Percentiles rank a stretch among this genome's conserved stretches.
These are phyloP conservation scores for Penicillium rolfsii DNA, from an alignment of 2,329 filamentous ascomycete species.

Conservation along the genomic window DNA sequence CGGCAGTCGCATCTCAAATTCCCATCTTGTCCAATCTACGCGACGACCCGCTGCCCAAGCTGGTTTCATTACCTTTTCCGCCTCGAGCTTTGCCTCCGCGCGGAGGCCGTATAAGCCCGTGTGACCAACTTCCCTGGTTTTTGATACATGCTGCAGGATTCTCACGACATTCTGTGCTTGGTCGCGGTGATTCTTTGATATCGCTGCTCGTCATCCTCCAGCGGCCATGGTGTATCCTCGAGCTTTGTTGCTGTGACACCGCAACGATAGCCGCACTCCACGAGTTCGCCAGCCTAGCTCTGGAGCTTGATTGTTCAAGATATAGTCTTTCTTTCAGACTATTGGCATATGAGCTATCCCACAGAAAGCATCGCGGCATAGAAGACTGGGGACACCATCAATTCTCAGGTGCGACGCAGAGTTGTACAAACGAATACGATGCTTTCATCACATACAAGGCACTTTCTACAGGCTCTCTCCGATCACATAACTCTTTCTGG, in stretches of 20 bases:
- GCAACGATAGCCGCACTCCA: constrained; percentile 13
- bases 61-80: constrained; percentile 6
- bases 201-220: constrained; percentile 24
- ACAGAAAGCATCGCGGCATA: background rate
- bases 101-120: background rate
- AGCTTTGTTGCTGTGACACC: constrained; percentile 23
- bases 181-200: constrained; percentile 11
- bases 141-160: constrained; percentile 20
- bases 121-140: constrained; percentile 22
- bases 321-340: constrained; percentile 19
- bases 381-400: too few species aligned
- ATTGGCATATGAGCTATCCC: constrained; percentile 16
- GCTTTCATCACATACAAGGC: background rate
- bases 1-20: background rate
- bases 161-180: constrained; percentile 23
- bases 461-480: constrained; percentile 7
- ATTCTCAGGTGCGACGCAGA: background rate
- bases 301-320: constrained; percentile 6
- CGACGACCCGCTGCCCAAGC: background rate
- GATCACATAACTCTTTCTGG: constrained; percentile 24
- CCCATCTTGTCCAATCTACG: constrained; percentile 3
- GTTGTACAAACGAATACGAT: background rate
- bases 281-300: constrained; percentile 12
- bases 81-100: background rate
- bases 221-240: constrained; percentile 28